Conservation (phyloP, 441 rosid genomes). For the Codiaeum variegatum region DNA sequence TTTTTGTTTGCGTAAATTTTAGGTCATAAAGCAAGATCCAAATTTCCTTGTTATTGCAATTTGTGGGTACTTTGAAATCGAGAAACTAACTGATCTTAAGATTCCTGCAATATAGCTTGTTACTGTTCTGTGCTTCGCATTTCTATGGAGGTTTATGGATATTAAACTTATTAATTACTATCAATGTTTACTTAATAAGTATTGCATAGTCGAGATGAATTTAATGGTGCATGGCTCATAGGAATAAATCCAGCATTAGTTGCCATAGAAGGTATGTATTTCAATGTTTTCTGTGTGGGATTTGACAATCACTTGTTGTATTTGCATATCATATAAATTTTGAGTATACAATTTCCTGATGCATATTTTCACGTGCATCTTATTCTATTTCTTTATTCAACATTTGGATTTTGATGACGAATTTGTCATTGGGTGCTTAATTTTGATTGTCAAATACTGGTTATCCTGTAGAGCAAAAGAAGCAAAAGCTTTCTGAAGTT, state of each 20-base stretch:
- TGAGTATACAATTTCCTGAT: neutral
- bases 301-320: neutral
- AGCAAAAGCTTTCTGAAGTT: constrained; percentile 76
- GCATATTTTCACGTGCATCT: neutral
- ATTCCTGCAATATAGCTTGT: neutral
- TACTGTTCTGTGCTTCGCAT: neutral
- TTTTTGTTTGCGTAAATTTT: neutral
- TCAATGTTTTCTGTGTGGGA: neutral
- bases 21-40: neutral
- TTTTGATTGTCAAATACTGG: constrained; percentile 1
- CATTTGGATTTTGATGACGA: neutral
- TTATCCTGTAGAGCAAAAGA: constrained; percentile 66
- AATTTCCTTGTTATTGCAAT: neutral
- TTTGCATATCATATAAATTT: neutral
- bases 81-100: neutral
- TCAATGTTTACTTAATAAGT: neutral
- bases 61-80: neutral
- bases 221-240: neutral
- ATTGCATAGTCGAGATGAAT: neutral
- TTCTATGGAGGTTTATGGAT: neutral
- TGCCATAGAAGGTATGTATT: neutral
- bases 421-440: neutral
- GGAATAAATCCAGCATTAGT: neutral
- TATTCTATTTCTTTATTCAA: neutral
- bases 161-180: no score